These are phyloP conservation scores for Aspergillus hortae DNA, from an alignment of 2,329 filamentous ascomycete genomes.

Conservation along the genomic window DNA sequence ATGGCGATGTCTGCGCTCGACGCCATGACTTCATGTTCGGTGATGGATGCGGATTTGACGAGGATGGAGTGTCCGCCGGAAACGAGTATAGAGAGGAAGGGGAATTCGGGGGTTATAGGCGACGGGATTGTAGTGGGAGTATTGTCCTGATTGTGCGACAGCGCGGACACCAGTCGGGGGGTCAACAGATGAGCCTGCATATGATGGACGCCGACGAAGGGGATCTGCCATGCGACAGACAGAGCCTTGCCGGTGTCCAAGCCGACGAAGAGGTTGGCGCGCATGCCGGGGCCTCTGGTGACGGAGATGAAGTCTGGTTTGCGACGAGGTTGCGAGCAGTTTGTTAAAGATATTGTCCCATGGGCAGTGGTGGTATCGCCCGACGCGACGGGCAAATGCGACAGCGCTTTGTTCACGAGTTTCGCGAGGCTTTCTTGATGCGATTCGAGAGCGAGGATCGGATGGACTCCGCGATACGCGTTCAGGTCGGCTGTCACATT, in stretches of 20 bases:
- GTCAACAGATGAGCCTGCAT: conserved; percentile 97
- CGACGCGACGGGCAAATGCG: conserved; percentile 46
- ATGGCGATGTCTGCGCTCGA: conserved; percentile 77
- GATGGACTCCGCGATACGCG: conserved; percentile 73
- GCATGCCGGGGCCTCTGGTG: conserved; percentile 88
- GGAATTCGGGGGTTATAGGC: conserved; percentile 57
- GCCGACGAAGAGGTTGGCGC: conserved; percentile 70
- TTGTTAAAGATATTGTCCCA: conserved; percentile 15
- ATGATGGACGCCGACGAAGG: conserved; percentile 84
- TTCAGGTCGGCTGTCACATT: conserved; percentile 79
- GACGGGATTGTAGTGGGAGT: conserved; percentile 6
- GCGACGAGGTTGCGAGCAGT: conserved; percentile 29
- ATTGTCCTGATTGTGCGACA: conserved; percentile 37
- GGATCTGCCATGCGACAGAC: conserved; percentile 75
- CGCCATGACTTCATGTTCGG: conserved; percentile 69
- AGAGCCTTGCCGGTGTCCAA: conserved; percentile 84
- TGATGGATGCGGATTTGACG: conserved; percentile 66
- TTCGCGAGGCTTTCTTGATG: conserved; percentile 69
- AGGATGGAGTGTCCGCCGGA: conserved; percentile 92
- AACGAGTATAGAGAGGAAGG: conserved; percentile 83
- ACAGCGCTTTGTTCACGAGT: conserved; percentile 64
- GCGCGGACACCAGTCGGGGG: conserved; percentile 67
- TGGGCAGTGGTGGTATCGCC: conserved; percentile 6
- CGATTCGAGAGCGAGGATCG: conserved; percentile 67
- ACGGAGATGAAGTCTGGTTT: conserved; percentile 82